Evolutionary conservation across 2,329 filamentous ascomycete species (phyloP), one percentile per base, ranked within the genome.

Genomic region (Fusarium siculi): DNA sequence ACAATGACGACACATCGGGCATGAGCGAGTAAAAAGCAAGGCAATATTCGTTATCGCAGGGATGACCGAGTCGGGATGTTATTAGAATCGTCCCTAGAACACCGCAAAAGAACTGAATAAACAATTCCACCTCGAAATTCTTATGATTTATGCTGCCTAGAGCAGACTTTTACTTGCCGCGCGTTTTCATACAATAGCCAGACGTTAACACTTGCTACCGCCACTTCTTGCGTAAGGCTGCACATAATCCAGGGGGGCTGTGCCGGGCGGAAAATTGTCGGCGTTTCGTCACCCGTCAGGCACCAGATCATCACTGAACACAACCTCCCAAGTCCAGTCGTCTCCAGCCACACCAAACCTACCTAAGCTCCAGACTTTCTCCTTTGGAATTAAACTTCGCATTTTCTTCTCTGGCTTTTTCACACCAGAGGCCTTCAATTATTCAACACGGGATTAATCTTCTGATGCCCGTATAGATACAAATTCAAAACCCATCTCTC

Each of bases 181-280:
- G 65, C 56, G 58, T 70, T 47, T 61, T 59, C 39, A 59, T 30
- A 72, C 36, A 60, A 70, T 42, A 50, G 32, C 57, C 46, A 60
- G n/a, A 58, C 52, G 52, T 39, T 55, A 32, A 46, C 36, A 56
- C 47, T 64, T 64, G 54, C 62, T 63, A 53, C 68, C 71, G 70
- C 74, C 76, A 74, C 74, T 57, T 65, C 60, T 74, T 74, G 71
- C 72, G 72, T 74, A 74, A 74, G 70, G 71, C 73, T 75, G 73
- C 50, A 68, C 46, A 65, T 80, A 77, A 72, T 72, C 56, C 58
- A 76, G 71, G 75, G 69, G 69, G 76, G 78, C 77, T 81, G 78
- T 79, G 78, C 76, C 66, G 58, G 49, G 54, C 80, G 80, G 80
- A 75, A 81, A 81, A 82, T 80, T 70, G 71, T 82, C 79, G 80